A percentile compares a stretch with the other conserved stretches of the same genome.
Conservation (phyloP, 306 rosid genomes). For the Casuarina glauca region DNA sequence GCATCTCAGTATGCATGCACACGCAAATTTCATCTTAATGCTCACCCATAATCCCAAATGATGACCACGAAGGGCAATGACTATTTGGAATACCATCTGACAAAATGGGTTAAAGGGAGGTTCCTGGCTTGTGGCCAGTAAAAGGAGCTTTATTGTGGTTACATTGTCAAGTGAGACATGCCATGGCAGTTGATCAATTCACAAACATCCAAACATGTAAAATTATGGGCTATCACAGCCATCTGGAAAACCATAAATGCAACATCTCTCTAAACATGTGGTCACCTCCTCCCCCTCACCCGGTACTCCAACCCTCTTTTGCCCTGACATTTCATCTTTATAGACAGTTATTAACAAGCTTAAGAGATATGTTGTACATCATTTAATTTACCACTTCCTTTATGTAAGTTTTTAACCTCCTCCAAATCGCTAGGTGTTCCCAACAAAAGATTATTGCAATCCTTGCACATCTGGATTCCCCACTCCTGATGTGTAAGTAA, state of each 20-base stretch:
- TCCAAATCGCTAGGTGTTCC: not conserved
- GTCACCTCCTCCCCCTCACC: not conserved
- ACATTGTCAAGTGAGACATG: not conserved
- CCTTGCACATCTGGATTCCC: not conserved
- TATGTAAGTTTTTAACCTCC: not conserved
- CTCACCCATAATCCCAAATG: too few relatives aligned
- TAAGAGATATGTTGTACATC: not conserved
- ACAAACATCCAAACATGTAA: constrained; percentile 16
- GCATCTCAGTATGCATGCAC: too few relatives aligned
- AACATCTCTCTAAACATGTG: not conserved
- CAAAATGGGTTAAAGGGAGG: not conserved
- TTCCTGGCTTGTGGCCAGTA: constrained; percentile 5
- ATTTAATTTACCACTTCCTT: not conserved
- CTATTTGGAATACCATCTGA: constrained; percentile 1
- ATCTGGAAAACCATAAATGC: not conserved
- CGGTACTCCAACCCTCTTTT: not conserved
- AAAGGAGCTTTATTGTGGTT: constrained; percentile 10
- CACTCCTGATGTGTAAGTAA: not conserved
- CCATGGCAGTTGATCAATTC: constrained; percentile 6
- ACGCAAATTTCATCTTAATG: too few relatives aligned
- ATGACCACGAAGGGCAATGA: not conserved
- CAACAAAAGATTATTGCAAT: not conserved
- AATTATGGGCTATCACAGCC: constrained; percentile 16
- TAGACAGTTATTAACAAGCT: not conserved
- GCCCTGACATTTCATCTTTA: not conserved